These are phyloP conservation scores for Pichia sp. DNA, from an alignment of 1,139 yeast genomes.

Conservation along the genomic window DNA sequence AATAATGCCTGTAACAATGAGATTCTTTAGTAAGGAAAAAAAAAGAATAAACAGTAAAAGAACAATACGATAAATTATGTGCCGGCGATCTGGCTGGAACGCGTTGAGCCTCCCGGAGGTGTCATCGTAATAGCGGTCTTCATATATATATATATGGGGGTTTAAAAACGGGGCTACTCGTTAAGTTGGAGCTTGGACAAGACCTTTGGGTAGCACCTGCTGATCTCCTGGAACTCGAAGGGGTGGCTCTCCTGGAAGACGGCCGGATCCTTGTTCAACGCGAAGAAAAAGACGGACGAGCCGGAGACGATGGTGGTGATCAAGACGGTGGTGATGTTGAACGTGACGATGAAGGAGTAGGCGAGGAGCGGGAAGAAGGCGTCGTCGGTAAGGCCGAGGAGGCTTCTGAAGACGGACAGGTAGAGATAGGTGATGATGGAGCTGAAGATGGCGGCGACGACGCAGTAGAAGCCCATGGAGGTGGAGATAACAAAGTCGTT, in stretches of 20 bases:
- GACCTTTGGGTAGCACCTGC: constrained; percentile 72
- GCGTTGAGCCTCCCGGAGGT: no score
- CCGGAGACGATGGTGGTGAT: constrained; percentile 77
- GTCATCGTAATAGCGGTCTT: no score
- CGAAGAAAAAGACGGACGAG: constrained; percentile 79
- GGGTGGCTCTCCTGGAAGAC: constrained; percentile 76
- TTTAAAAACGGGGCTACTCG: background rate
- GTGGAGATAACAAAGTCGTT: constrained; percentile 81
- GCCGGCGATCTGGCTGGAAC: no score
- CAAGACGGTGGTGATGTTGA: constrained; percentile 72
- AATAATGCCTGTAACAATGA: no score
- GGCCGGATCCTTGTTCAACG: constrained; percentile 84
- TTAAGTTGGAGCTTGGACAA: constrained; percentile 17
- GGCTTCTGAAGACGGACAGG: constrained; percentile 32
- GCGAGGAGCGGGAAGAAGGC: constrained; percentile 70
- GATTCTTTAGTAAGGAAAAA: no score
- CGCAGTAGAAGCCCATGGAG: constrained; percentile 66
- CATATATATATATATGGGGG: background rate
- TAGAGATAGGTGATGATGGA: constrained; percentile 70
- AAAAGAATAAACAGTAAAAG: no score
- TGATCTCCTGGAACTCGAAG: constrained; percentile 36
- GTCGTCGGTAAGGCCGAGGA: constrained; percentile 58
- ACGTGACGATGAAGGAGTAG: constrained; percentile 52
- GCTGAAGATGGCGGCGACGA: constrained; percentile 64
- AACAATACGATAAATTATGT: no score